A percentile compares a stretch with the other conserved stretches of the same genome.
phyloP scores from a whole-genome alignment of 179 eudicot genomes.

The Dionaea muscipula region DNA sequence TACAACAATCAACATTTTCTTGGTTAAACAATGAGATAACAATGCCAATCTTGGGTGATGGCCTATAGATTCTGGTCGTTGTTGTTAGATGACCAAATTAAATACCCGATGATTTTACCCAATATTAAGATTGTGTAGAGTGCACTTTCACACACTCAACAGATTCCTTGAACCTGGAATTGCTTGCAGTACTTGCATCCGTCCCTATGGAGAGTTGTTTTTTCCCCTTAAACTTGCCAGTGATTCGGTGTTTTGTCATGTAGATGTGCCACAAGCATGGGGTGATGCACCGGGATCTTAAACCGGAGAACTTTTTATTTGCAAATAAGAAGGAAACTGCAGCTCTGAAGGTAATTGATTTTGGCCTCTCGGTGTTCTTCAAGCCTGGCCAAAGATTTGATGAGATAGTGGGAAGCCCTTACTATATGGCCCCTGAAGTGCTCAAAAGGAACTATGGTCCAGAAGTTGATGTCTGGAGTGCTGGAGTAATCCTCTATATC shows the following conservation, averaged over 20 bases:
- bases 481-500: conserved; percentile 87
- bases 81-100: too few species aligned
- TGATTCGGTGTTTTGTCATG: not conserved
- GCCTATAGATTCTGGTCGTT: too few species aligned
- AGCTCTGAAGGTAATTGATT: conserved; percentile 71
- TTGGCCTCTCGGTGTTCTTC: conserved; percentile 77
- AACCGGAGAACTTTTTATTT: conserved; percentile 80
- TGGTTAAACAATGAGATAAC: too few species aligned
- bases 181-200: too few species aligned
- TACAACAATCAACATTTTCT: too few species aligned
- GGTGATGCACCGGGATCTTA: conserved; percentile 84
- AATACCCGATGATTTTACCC: too few species aligned
- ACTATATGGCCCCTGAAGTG: conserved; percentile 95
- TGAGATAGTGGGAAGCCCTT: conserved; percentile 90
- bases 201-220: too few species aligned
- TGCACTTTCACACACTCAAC: too few species aligned
- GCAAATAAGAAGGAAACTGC: conserved; percentile 67
- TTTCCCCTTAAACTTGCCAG: too few species aligned
- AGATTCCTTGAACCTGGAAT: too few species aligned
- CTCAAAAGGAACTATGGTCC: conserved; percentile 77
- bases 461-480: conserved; percentile 92
- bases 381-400: conserved; percentile 69
- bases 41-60: too few species aligned
- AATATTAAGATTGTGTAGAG: too few species aligned
- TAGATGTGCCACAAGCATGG: conserved; percentile 83